Evolutionary conservation across 2,329 filamentous ascomycete genomes (phyloP).

Genomic region (Neofusicoccum sp.): DNA sequence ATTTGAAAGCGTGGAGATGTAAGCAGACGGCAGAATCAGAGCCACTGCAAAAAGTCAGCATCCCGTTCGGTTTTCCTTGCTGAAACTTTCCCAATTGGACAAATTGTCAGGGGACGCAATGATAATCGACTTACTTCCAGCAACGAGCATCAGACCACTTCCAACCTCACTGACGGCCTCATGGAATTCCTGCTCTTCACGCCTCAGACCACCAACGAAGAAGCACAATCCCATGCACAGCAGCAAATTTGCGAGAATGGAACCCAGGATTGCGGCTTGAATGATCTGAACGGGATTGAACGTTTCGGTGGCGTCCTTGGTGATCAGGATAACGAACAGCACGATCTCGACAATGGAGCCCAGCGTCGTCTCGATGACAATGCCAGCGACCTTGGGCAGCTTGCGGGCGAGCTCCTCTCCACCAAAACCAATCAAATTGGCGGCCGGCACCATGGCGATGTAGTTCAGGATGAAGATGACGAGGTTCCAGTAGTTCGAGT

Average conservation of each 20-base stretch:
- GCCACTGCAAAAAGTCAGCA: constrained; percentile 38
- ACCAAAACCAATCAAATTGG: constrained; percentile 73
- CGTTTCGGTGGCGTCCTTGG: constrained; percentile 36
- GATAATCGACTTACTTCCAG: constrained; percentile 57
- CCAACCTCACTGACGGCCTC: constrained; percentile 76
- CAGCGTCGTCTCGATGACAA: constrained; percentile 59
- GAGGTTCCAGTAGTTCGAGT: constrained; percentile 41
- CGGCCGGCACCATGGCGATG: constrained; percentile 73
- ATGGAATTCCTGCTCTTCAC: constrained; percentile 69
- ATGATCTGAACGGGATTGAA: constrained; percentile 60
- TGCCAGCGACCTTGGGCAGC: constrained; percentile 68
- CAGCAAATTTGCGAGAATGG: constrained; percentile 77
- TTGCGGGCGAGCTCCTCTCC: constrained; percentile 72
- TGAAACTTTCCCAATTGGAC: neutral
- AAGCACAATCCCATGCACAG: constrained; percentile 80
- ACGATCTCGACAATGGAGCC: constrained; percentile 79
- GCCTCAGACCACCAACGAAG: constrained; percentile 68
- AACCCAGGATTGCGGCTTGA: constrained; percentile 78
- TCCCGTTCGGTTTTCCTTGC: neutral
- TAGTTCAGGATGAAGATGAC: constrained; percentile 70
- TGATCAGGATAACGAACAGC: constrained; percentile 74
- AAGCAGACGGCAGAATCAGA: constrained; percentile 51
- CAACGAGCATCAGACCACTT: constrained; percentile 72
- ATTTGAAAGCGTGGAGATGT: constrained; percentile 47
- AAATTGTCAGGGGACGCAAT: neutral